Evolutionary conservation across 768 basidiomycete genomes (phyloP).

Genomic region (Mycena chlorophos): DNA sequence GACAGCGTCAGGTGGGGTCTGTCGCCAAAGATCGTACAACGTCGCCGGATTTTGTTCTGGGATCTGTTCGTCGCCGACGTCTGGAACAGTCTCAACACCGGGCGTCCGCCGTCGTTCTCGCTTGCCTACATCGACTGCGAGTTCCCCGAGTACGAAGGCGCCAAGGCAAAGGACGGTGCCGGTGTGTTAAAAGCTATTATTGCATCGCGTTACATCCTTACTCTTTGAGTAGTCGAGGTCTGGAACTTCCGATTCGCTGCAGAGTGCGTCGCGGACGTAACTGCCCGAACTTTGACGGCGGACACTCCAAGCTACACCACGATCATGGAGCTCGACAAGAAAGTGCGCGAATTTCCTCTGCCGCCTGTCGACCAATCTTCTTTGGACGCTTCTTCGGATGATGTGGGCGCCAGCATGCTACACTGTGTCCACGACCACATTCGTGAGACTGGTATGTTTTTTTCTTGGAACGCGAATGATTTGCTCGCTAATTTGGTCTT

Average conservation of each 20-base stretch:
- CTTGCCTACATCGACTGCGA: slow-evolving; percentile 68
- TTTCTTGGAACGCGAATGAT: neutral
- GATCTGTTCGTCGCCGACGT: slow-evolving; percentile 72
- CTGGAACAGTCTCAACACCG: slow-evolving; percentile 73
- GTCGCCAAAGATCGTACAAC: slow-evolving; percentile 59
- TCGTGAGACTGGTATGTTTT: slow-evolving; percentile 43
- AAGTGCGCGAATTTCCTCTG: slow-evolving; percentile 65
- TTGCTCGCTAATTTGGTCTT: neutral
- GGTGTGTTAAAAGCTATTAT: slow-evolving; percentile 24
- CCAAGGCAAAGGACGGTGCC: slow-evolving; percentile 29
- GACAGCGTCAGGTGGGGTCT: slow-evolving; percentile 67
- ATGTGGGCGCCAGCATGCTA: slow-evolving; percentile 43
- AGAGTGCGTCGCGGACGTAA: slow-evolving; percentile 66
- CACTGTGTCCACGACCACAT: slow-evolving; percentile 51
- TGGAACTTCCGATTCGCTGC: slow-evolving; percentile 68
- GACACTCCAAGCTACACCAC: slow-evolving; percentile 64
- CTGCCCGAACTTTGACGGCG: slow-evolving; percentile 58
- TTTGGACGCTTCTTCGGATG: slow-evolving; percentile 27
- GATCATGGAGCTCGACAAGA: slow-evolving; percentile 67
- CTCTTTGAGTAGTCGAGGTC: slow-evolving; percentile 52
- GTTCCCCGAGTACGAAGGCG: slow-evolving; percentile 47
- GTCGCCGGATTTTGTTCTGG: slow-evolving; percentile 74
- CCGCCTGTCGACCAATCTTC: slow-evolving; percentile 43
- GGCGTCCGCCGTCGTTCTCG: slow-evolving; percentile 69
- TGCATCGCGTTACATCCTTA: too few species aligned